Evolutionary conservation across 129 eudicot genomes (phyloP), one percentile per base, ranked within the genome.

Genomic region (Silybum marianum): DNA sequence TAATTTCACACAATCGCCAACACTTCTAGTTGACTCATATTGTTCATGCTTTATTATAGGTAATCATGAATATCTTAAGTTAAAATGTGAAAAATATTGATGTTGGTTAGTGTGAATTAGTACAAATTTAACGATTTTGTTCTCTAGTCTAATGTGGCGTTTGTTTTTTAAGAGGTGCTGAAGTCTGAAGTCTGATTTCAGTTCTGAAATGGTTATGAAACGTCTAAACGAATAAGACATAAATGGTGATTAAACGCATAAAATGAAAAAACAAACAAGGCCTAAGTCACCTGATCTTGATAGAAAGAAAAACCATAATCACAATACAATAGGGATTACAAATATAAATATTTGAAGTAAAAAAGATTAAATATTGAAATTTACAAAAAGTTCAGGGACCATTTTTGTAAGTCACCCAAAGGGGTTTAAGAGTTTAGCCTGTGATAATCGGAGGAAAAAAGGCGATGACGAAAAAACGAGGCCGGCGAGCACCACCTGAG

Each of bases 401-500:
- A 13, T 22, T 18, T 58, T 34, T 77, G 62, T 63, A 77, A 38
- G 66, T 16, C 39, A 12, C 2, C 24, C 2, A 65, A 65, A 65
- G 16, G 73, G 39, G 63, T 63, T 58, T 58, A 65, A 36, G 34
- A 72, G 69, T 23, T 58, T 58, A 58, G 66, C 24, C 66, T 58
- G 66, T 58, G 11, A 79, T 26, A 54, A 48, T 79, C 69, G 69
- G 70, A 79, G 51, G 76, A 10, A 69, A 46, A 72, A 12, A 60
- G 76, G 65, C 62, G 60, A 90, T 92, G 97, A 82, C 83, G 51
- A 86, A 87, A 84, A 88, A 82, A 75, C 84, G 85, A 86, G 85
- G 78, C 39, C 85, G 88, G 74, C 91, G 86, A 68, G 69, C 80
- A 23, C 65, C 81, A 23, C 66, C 71, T 24, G 62, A 80, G 76